phyloP scores from a whole-genome alignment of 2,329 filamentous ascomycete genomes.

The Colletotrichum limetticola region DNA sequence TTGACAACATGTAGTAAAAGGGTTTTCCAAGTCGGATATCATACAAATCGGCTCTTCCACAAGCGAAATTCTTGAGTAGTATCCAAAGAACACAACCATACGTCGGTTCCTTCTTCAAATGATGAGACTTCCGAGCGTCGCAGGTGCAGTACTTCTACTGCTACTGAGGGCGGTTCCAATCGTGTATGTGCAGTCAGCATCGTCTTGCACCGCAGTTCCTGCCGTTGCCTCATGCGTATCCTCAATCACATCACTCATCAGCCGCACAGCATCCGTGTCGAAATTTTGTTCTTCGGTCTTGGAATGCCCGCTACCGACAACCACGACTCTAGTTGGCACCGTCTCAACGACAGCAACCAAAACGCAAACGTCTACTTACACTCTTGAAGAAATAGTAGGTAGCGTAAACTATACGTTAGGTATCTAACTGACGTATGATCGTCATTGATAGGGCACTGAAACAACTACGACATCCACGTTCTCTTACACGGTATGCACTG shows the following conservation, averaged over 20 bases:
- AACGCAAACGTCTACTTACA: not conserved
- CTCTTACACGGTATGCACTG: not conserved
- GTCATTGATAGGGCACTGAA: not conserved
- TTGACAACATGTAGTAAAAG: not conserved
- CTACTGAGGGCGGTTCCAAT: not conserved
- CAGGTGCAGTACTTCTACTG: not conserved
- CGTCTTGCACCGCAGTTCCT: not conserved
- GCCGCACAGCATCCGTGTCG: not conserved
- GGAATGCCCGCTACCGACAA: not conserved
- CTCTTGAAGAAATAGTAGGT: not conserved
- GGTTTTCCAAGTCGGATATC: not conserved
- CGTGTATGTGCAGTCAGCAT: not conserved
- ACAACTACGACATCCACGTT: not conserved
- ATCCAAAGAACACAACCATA: too few species aligned
- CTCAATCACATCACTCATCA: not conserved
- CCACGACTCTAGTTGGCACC: not conserved
- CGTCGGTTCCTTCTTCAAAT: too few species aligned
- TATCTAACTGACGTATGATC: not conserved
- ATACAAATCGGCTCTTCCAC: not conserved
- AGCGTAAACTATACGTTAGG: too few species aligned
- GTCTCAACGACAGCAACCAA: not conserved
- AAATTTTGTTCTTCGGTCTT: conserved; percentile 3
- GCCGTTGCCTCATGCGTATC: not conserved
- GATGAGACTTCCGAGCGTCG: too few species aligned
- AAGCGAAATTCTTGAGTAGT: too few species aligned